Evolutionary conservation across 805 yeast species (phyloP), one percentile per base, ranked within the genome.

Genomic region (Barnettozyma californica): DNA sequence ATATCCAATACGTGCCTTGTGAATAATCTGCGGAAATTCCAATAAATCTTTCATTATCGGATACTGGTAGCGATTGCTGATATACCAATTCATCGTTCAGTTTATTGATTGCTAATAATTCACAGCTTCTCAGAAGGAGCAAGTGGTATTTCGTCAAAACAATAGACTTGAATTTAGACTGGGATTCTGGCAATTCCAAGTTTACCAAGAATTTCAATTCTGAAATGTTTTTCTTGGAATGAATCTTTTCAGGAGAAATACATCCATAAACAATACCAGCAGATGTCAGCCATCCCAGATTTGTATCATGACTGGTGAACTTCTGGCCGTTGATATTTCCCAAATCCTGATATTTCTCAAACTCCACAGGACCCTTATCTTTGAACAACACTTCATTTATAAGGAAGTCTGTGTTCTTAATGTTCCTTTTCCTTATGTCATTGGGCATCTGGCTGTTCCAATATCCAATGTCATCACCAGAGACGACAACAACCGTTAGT

Each of bases 1-100:
- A 87, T 4, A 86, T 65, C 99, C 99, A 94, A 56, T 71, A 86
- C 0, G 98, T 87, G 1, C 71, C 60, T 40, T 66, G 65, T 4
- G 64, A 50, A 45, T 66, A 64, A 57, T 86, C 95, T 1, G 73
- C 70, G 2, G 74, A 58, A 5, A 80, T 60, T 0, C 84, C 84
- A 7, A 72, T 48, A 41, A 76, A 60, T 25, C 62, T 57, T 41
- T 73, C 77, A 40, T 60, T 61, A 5, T 62, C 62, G 21, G 58
- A 59, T 46, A 49, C 56, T 38, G 66, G 72, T 4, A 79, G 61
- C 1, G 68, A 60, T 36, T 73, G 73, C 35, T 71, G 68, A 44
- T 65, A 73, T 1, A 75, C 77, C 5, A 74, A 59, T 42, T 74
- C 65, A 47, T 75, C 77, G 52, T 73, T 78, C 31, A 84, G 62